A percentile compares a stretch with the other conserved stretches of the same genome.
These are phyloP conservation scores for Geoglossum glabrum DNA, from an alignment of 495 filamentous ascomycete species.

Conservation along the genomic window DNA sequence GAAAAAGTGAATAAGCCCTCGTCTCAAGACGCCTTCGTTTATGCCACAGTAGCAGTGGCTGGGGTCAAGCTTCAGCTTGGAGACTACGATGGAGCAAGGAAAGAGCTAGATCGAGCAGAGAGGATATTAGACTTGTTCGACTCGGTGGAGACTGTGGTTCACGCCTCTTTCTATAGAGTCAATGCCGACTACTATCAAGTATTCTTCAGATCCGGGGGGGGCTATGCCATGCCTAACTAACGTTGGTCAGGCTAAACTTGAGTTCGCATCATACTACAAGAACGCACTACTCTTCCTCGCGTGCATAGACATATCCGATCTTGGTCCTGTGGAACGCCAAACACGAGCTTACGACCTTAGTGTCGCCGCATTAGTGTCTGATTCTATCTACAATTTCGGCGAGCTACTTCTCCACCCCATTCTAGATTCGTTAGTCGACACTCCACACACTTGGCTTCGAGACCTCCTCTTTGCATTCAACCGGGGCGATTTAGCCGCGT, in stretches of 20 bases:
- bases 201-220: background rate
- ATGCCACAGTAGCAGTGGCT: conserved; percentile 78
- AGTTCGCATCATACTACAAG: conserved; percentile 91
- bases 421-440: conserved; percentile 55
- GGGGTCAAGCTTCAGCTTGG: conserved; percentile 62
- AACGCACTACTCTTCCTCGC: conserved; percentile 96
- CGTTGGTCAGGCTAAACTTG: conserved; percentile 40
- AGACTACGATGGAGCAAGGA: conserved; percentile 56
- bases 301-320: conserved; percentile 65
- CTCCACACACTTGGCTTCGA: conserved; percentile 59
- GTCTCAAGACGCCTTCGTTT: conserved; percentile 92
- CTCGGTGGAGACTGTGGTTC: conserved; percentile 85
- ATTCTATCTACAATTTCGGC: conserved; percentile 96
- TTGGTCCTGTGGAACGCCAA: conserved; percentile 50
- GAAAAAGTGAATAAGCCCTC: conserved; percentile 78
- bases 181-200: conserved; percentile 90
- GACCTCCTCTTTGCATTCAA: conserved; percentile 96
- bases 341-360: conserved; percentile 77
- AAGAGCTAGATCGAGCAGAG: conserved; percentile 74
- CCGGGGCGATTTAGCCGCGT: conserved; percentile 75
- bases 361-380: conserved; percentile 80
- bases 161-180: conserved; percentile 89
- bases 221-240: background rate
- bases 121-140: conserved; percentile 78
- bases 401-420: conserved; percentile 96